Conservation (phyloP, 164 flowering plant genomes). For the Akebia trifoliata region DNA sequence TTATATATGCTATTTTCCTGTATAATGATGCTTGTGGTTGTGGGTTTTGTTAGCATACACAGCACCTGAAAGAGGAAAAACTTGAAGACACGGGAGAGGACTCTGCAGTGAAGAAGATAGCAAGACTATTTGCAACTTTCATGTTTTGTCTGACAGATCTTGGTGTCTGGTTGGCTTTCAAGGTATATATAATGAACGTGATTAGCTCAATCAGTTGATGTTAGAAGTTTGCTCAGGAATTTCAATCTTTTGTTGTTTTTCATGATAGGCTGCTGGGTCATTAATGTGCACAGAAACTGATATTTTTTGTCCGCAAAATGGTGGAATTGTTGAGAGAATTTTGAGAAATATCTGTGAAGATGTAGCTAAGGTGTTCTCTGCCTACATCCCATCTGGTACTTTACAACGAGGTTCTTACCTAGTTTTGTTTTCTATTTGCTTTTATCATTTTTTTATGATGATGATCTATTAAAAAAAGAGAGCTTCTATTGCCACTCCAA, state of each 20-base stretch:
- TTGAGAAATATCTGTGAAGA: slow-evolving; percentile 43
- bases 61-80: slow-evolving; percentile 18
- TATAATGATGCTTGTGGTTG: background rate
- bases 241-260: slow-evolving; percentile 6
- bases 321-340: slow-evolving; percentile 31
- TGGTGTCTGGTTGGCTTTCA: slow-evolving; percentile 67
- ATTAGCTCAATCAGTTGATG: background rate
- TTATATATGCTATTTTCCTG: background rate
- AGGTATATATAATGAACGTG: slow-evolving; percentile 36
- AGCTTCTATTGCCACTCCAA: no score
- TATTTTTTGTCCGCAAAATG: slow-evolving; percentile 20
- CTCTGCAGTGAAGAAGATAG: slow-evolving; percentile 34
- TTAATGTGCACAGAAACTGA: slow-evolving; percentile 30
- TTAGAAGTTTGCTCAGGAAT: background rate
- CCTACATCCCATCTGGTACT: slow-evolving; percentile 46
- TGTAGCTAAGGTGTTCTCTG: slow-evolving; percentile 31
- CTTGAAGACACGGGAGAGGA: slow-evolving; percentile 23
- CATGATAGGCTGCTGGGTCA: slow-evolving; percentile 60
- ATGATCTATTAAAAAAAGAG: background rate
- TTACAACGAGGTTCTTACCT: background rate
- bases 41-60: slow-evolving; percentile 33
- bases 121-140: slow-evolving; percentile 33
- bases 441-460: background rate
- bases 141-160: slow-evolving; percentile 60
- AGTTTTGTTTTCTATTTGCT: background rate